Evolutionary conservation across 441 rosid species (phyloP).

Genomic region (Croton laevigatus): DNA sequence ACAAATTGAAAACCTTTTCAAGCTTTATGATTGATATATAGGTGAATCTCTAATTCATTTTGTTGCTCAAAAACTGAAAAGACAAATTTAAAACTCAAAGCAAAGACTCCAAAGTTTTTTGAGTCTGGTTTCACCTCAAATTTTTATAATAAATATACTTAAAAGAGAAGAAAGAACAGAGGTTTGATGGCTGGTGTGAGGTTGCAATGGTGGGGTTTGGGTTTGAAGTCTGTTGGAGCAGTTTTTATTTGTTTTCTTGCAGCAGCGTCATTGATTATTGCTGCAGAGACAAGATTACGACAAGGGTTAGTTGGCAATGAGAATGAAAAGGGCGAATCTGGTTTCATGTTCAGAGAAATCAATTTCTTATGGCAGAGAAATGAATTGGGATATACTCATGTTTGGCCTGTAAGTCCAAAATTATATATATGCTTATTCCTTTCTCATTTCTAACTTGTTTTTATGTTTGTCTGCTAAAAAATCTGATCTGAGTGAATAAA

Average conservation of each 20-base stretch:
- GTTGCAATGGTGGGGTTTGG: constrained; percentile 27
- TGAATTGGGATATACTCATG: constrained; percentile 40
- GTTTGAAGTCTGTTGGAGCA: constrained; percentile 18
- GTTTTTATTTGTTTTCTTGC: constrained; percentile 29
- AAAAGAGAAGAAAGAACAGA: background rate
- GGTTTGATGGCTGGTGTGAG: constrained; percentile 30
- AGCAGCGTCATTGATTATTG: constrained; percentile 25
- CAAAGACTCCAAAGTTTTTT: background rate
- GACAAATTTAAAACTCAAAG: background rate
- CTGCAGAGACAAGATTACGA: constrained; percentile 28
- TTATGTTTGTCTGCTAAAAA: constrained; percentile 3
- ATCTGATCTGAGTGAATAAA: background rate
- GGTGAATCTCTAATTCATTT: background rate
- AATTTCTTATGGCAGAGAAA: constrained; percentile 32
- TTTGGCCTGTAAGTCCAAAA: constrained; percentile 51
- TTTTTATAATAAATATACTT: too few species aligned
- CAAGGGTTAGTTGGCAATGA: constrained; percentile 20
- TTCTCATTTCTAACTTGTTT: background rate
- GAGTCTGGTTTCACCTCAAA: too few species aligned
- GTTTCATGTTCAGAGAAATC: constrained; percentile 11
- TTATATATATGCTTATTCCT: background rate
- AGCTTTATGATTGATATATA: background rate
- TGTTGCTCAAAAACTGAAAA: background rate
- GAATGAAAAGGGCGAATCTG: constrained; percentile 17
- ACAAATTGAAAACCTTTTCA: too few species aligned